Base-by-base conservation (phyloP, 495 filamentous ascomycete species). In the Xylaria grammica region DNA sequence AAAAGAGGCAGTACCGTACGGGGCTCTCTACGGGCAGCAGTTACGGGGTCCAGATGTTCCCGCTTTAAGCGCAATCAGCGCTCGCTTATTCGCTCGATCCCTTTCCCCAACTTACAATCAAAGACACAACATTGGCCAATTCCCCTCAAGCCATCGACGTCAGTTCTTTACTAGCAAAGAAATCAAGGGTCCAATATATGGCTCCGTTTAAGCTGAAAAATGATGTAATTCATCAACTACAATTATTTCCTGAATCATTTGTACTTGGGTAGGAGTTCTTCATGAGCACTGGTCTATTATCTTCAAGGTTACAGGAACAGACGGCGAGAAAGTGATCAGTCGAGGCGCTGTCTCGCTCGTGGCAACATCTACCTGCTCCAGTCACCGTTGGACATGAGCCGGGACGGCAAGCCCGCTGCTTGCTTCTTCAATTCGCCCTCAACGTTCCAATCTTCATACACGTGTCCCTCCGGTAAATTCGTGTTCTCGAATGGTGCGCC, bases 361-460 rank as follows among this genome's bases (percentile, higher is more conserved):
- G n/a, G n/a, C n/a, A n/a, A n/a, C n/a, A 44, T 45, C 54, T 58
- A 58, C 22, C 36, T 58, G 49, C 62, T 65, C 68, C 68, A 70
- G 26, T 70, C 62, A 1, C 65, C 68, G 19, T 67, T 67, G 5
- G 30, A 29, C 27, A 62, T 65, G 52, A 67, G 52, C 19, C 54
- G 50, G 2, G 60, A 15, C 17, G 38, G n/a, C 27, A 65, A 30
- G 1, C 68, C 65, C 4, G 65, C 57, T 6, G 27, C 57, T 34
- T 70, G 65, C 22, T 67, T 67, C 22, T 55, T 51, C 20, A 70
- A 19, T 36, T 77, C 65, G n/a, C 73, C 69, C n/a, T 77, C 73
- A 42, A 78, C 69, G 13, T 72, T 72, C 75, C 74, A 76, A 10
- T 63, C 58, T 10, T 63, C 53, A 62, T 63, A 78, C 11, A 67